phyloP scores from a whole-genome alignment of 1,284 basidiomycete species.

The Tilletiopsis washingtonensis region DNA sequence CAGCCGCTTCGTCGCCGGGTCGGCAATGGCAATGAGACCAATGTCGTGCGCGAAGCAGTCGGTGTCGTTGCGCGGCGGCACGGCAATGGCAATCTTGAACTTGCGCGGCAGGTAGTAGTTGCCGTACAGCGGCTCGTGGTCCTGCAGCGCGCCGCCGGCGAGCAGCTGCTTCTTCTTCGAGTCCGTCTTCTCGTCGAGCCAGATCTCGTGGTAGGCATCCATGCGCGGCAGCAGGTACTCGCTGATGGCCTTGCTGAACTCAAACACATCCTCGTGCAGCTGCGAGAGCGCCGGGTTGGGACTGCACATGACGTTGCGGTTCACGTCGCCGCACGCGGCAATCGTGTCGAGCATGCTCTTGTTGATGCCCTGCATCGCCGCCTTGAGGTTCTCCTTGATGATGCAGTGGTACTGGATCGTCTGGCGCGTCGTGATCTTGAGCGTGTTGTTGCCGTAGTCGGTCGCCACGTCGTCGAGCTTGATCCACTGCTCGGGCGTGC shows the following conservation, averaged over 20 bases:
- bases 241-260: constrained; percentile 78
- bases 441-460: constrained; percentile 84
- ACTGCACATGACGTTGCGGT: constrained; percentile 84
- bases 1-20: constrained; percentile 50
- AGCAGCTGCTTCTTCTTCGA: constrained; percentile 61
- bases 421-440: constrained; percentile 95
- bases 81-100: constrained; percentile 97
- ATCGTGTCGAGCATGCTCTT: constrained; percentile 84
- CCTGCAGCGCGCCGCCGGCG: constrained; percentile 79
- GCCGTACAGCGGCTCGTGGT: constrained; percentile 92
- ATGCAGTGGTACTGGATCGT: constrained; percentile 99
- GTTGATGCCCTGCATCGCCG: constrained; percentile 94
- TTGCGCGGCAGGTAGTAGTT: constrained; percentile 91
- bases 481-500: constrained; percentile 83
- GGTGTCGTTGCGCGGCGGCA: constrained; percentile 92
- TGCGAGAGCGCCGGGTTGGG: constrained; percentile 80
- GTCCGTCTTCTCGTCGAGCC: constrained; percentile 63
- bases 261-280: constrained; percentile 74
- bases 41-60: constrained; percentile 94
- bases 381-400: constrained; percentile 91
- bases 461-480: constrained; percentile 92
- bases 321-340: constrained; percentile 97
- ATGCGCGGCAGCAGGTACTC: constrained; percentile 82
- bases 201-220: constrained; percentile 95
- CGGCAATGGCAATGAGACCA: constrained; percentile 86